Evolutionary conservation across 2,329 filamentous ascomycete species (phyloP), one percentile per base, ranked within the genome.

Genomic region (Stachybotrys chartarum): DNA sequence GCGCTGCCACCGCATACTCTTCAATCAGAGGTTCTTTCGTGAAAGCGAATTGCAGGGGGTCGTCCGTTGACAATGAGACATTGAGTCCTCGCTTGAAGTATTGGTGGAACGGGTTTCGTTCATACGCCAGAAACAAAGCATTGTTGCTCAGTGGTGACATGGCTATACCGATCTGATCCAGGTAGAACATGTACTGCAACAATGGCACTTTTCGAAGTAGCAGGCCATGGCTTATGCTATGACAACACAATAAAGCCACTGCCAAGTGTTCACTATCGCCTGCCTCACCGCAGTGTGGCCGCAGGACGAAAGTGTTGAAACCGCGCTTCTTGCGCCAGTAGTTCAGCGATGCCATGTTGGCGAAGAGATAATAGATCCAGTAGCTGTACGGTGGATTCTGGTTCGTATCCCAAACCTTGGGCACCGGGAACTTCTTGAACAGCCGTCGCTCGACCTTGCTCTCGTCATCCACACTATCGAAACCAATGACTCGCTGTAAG

Each of bases 71-170:
- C 6, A 99, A 77, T 1, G 93, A 97, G 7, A 99, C 92, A 67
- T 99, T 99, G 53, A 99, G 75, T 0, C 94, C 94, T 55, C 94
- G 86, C 67, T 90, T 88, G 78, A 99, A 99, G 73, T 99, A 99
- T 65, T 89, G 90, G 63, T 96, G 81, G 73, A 96, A 99, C 0
- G 94, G 94, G 64, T 99, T 99, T 57, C 95, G 86, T 71, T 99
- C 94, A 67, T 99, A 97, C 1, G 93, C 91, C 53, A 99, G 76
- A 75, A 99, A 99, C 35, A 99, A 75, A 0, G 94, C 94, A 64
- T 99, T 99, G 76, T 99, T 99, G 71, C 91, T 96, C 50, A 99
- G 80, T 3, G 94, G 94, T n/a, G 93, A 97, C 94, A 99, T 99
- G 58, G 94, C 94, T 59, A 99, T 94, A 56, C 94, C 94, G 59